phyloP scores from a whole-genome alignment of 768 basidiomycete genomes.

The Asterophora parasitica region DNA sequence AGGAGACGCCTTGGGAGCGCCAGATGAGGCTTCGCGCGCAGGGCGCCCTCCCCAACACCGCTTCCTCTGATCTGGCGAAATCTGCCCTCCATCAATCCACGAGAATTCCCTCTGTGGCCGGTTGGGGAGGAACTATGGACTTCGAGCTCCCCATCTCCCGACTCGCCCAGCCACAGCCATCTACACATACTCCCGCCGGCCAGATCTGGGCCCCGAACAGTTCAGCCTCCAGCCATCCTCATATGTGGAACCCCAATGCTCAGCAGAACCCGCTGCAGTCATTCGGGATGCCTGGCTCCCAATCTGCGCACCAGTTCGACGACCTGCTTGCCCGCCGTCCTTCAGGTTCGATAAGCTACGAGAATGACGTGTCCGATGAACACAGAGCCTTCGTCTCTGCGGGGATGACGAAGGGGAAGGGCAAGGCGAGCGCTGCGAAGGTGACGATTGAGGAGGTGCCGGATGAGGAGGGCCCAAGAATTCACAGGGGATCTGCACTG shows the following conservation, averaged over 20 bases:
- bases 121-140: conserved; percentile 3
- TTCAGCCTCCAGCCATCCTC: not conserved
- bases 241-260: conserved; percentile 11
- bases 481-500: conserved; percentile 19
- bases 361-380: not conserved
- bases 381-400: conserved; percentile 5
- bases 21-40: conserved; percentile 6
- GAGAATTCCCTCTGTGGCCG: conserved; percentile 6
- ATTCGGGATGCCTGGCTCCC: conserved; percentile 9
- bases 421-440: conserved; percentile 23
- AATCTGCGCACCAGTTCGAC: not conserved
- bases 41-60: not conserved
- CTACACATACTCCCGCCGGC: not conserved
- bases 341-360: not conserved
- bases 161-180: conserved; percentile 2
- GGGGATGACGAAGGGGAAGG: conserved; percentile 17
- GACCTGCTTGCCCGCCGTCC: not conserved
- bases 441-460: conserved; percentile 42
- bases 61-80: not conserved
- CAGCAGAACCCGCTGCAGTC: conserved; percentile 2
- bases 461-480: conserved; percentile 35
- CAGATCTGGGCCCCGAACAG: conserved; percentile 14
- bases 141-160: conserved; percentile 5
- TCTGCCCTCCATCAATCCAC: conserved; percentile 5
- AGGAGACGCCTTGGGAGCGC: conserved; percentile 9